A percentile compares a stretch with the other conserved stretches of the same genome.
Conservation (phyloP, 208 protist species). For the Leishmania braziliensis region DNA sequence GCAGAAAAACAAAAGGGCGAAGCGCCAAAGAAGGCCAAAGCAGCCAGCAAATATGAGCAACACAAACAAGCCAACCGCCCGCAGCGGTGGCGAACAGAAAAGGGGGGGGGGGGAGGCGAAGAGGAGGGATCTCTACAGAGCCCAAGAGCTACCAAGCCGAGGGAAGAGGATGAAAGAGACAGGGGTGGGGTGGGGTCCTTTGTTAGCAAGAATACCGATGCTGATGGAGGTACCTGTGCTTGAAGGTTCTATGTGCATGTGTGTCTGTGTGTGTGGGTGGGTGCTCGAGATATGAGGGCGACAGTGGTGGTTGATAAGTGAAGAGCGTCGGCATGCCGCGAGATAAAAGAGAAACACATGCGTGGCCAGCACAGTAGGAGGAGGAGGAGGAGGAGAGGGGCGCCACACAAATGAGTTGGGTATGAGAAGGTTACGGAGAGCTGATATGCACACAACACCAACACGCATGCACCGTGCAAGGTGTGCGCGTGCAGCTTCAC, state of each 20-base stretch:
- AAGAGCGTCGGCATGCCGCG: neutral
- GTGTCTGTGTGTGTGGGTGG: neutral
- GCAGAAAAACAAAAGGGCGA: slow-evolving; percentile 8
- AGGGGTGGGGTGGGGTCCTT: neutral
- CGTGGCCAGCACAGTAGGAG: neutral
- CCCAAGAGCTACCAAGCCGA: neutral
- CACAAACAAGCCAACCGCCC: no score
- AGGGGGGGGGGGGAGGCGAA: neutral
- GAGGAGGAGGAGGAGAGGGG: neutral
- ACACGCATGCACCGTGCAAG: neutral
- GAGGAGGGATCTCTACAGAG: neutral
- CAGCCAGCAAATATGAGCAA: neutral
- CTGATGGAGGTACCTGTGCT: neutral
- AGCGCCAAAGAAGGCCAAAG: neutral
- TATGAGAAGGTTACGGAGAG: neutral
- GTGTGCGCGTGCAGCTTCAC: neutral
- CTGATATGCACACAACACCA: neutral
- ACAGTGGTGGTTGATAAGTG: neutral
- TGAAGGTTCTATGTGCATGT: neutral
- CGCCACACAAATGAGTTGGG: neutral
- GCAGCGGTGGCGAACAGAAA: neutral
- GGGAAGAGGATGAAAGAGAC: neutral
- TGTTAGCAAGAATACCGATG: neutral
- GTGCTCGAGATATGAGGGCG: neutral
- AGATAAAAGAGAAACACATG: neutral